Base-by-base conservation (phyloP, 139 green algal genomes). In the Picocystis salinarum region DNA sequence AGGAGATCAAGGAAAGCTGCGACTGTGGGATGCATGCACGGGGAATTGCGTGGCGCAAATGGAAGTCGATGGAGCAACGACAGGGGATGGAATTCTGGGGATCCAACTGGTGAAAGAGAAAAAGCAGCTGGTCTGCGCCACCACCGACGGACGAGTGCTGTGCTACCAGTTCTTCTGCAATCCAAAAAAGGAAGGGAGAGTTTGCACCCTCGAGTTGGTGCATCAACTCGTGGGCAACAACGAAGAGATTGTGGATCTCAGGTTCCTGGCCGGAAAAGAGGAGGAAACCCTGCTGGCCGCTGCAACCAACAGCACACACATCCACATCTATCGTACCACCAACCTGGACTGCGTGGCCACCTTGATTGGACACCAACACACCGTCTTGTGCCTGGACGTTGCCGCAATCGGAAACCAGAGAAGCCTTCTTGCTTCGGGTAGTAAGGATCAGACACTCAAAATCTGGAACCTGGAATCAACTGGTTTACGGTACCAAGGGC, bases 141-240 rank as follows among this genome's bases (percentile, higher is more conserved):
- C n/a, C n/a, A n/a, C n/a, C n/a, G n/a, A n/a, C n/a, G n/a, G n/a
- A n/a, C n/a, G n/a, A n/a, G n/a, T n/a, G n/a, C n/a, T n/a, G n/a
- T n/a, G n/a, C n/a, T n/a, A n/a, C n/a, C n/a, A n/a, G n/a, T n/a
- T n/a, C n/a, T n/a, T n/a, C n/a, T n/a, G n/a, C n/a, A n/a, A n/a
- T n/a, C n/a, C n/a, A n/a, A n/a, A n/a, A n/a, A n/a, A n/a, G n/a
- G n/a, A n/a, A n/a, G n/a, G n/a, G n/a, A n/a, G n/a, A n/a, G n/a
- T n/a, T n/a, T n/a, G n/a, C n/a, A n/a, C n/a, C n/a, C n/a, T n/a
- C n/a, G 30, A 45, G n/a, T 40, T 87, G 18, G 39, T 33, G 3
- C 50, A 56, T n/a, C 71, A 94, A 62, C 64, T 94, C 26, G 61
- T 95, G 0, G 84, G 81, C 23, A 88, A 93, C 59, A 79, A 79